These are phyloP conservation scores for Saururus chinensis DNA, from an alignment of 164 flowering plant genomes.

Conservation along the genomic window DNA sequence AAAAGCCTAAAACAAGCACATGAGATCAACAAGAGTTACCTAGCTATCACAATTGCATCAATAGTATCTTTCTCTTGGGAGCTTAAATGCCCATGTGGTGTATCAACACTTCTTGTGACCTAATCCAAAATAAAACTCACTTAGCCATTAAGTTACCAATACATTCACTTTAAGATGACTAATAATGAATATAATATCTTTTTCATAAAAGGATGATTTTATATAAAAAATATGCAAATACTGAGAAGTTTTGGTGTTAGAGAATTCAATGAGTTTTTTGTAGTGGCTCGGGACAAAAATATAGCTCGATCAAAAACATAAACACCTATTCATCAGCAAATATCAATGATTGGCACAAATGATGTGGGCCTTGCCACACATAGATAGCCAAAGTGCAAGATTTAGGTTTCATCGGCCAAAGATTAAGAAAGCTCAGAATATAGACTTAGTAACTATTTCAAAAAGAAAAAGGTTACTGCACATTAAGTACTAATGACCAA, in stretches of 20 bases:
- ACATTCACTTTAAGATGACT: no score
- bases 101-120: conserved; percentile 97
- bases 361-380: conserved; percentile 81
- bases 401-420: background rate
- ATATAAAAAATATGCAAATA: no score
- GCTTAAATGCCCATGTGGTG: conserved; percentile 50
- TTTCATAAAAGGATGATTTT: background rate
- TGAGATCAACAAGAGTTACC: conserved; percentile 26
- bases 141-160: background rate
- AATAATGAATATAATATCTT: no score
- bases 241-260: no score
- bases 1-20: background rate
- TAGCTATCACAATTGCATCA: conserved; percentile 79
- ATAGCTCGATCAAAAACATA: background rate
- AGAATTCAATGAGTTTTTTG: no score
- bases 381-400: background rate
- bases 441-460: no score
- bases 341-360: conserved; percentile 88
- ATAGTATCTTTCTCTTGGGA: conserved; percentile 84
- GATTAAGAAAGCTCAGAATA: background rate
- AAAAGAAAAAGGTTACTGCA: no score
- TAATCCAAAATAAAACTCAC: conserved; percentile 12
- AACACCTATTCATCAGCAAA: conserved; percentile 98
- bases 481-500: no score
- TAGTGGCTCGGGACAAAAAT: background rate